These are phyloP conservation scores for Penicillium sp. DNA, from an alignment of 2,329 filamentous ascomycete species.

Conservation along the genomic window DNA sequence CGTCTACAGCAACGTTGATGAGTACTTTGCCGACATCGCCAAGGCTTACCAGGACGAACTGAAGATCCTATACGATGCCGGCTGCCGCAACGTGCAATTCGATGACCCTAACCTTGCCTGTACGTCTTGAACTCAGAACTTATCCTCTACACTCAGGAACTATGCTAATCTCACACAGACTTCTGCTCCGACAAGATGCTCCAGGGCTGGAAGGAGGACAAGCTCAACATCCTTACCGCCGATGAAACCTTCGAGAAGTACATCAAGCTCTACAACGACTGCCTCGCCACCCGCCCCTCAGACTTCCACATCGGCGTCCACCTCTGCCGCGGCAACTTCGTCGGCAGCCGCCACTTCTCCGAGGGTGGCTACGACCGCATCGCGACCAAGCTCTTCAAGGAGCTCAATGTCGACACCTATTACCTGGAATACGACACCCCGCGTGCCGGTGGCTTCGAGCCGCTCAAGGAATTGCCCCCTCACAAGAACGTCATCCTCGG, in stretches of 20 bases:
- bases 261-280: conserved; percentile 77
- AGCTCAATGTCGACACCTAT: conserved; percentile 68
- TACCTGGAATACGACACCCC: conserved; percentile 73
- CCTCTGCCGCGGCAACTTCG: conserved; percentile 71
- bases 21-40: conserved; percentile 69
- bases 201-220: conserved; percentile 69
- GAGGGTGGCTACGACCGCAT: conserved; percentile 71
- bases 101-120: conserved; percentile 71
- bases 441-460: conserved; percentile 69
- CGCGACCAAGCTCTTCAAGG: conserved; percentile 67
- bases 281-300: conserved; percentile 63
- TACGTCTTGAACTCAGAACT: conserved; percentile 58
- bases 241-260: conserved; percentile 77
- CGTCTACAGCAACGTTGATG: conserved; percentile 61
- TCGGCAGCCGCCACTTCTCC: conserved; percentile 68
- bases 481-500: conserved; percentile 69
- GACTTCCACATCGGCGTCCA: conserved; percentile 81
- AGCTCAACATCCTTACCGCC: conserved; percentile 69
- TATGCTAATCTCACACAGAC: conserved; percentile 50
- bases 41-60: conserved; percentile 69
- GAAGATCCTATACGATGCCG: conserved; percentile 64
- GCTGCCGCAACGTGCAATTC: conserved; percentile 69
- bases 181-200: conserved; percentile 77
- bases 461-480: conserved; percentile 63
- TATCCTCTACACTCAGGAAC: background rate